A percentile compares a stretch with the other conserved stretches of the same genome.
Conservation (phyloP, 2,329 filamentous ascomycete species). For the Dothiorella sarmentorum region DNA sequence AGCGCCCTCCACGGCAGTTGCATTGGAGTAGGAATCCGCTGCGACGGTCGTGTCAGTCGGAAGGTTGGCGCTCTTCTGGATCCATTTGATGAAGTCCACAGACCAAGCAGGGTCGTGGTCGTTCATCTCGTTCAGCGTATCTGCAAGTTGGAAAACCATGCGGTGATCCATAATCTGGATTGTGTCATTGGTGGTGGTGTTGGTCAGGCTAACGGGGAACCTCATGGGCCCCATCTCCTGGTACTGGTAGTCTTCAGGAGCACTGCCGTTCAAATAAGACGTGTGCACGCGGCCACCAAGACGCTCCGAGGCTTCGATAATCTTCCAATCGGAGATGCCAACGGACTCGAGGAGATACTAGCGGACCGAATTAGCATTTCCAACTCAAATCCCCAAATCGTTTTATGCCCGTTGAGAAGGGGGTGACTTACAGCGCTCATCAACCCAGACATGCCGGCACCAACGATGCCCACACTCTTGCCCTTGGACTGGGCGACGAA, state of each 20-base stretch:
- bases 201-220: conserved; percentile 53
- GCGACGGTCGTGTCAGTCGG: conserved; percentile 42
- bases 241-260: conserved; percentile 62
- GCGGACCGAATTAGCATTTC: neutral
- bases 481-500: conserved; percentile 55
- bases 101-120: conserved; percentile 45
- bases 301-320: conserved; percentile 59
- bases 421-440: conserved; percentile 51
- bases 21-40: conserved; percentile 31
- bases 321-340: conserved; percentile 59
- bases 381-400: too few species aligned
- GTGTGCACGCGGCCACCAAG: conserved; percentile 64
- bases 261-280: conserved; percentile 57
- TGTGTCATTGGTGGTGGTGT: conserved; percentile 54
- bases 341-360: conserved; percentile 46
- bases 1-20: conserved; percentile 38
- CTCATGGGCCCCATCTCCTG: conserved; percentile 67
- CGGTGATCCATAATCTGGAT: conserved; percentile 60
- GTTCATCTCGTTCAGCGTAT: conserved; percentile 59
- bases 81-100: conserved; percentile 62
- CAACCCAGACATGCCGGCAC: conserved; percentile 63
- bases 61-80: conserved; percentile 55
- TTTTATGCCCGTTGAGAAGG: too few species aligned
- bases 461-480: conserved; percentile 61
- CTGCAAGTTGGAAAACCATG: conserved; percentile 62